Evolutionary conservation across 805 yeast genomes (phyloP).

Genomic region (Lipomyces sp.): DNA sequence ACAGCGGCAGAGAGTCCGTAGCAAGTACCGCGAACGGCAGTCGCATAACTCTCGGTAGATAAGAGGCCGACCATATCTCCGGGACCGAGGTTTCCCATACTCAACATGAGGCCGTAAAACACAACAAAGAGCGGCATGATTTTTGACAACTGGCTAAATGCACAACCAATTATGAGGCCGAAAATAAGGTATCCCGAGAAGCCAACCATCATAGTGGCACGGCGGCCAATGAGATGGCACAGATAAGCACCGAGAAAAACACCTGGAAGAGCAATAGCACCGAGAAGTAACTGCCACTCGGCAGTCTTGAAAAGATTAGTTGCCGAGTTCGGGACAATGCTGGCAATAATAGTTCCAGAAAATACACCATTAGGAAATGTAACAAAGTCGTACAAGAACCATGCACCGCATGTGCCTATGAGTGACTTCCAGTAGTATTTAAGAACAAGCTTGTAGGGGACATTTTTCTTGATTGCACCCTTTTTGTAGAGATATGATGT

Average conservation of each 20-base stretch:
- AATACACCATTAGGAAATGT: constrained; percentile 80
- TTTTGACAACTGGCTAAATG: constrained; percentile 59
- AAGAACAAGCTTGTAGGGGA: constrained; percentile 63
- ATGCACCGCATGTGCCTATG: constrained; percentile 71
- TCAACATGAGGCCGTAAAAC: constrained; percentile 74
- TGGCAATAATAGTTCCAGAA: constrained; percentile 62
- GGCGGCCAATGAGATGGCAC: constrained; percentile 70
- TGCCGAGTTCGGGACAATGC: constrained; percentile 51
- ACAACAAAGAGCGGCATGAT: constrained; percentile 69
- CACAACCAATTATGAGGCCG: constrained; percentile 50
- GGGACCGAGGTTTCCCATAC: constrained; percentile 76
- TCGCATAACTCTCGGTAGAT: constrained; percentile 71
- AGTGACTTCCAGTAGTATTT: constrained; percentile 71
- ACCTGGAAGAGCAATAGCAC: constrained; percentile 73
- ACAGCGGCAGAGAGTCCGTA: constrained; percentile 79
- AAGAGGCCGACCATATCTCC: constrained; percentile 75
- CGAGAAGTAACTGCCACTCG: constrained; percentile 74
- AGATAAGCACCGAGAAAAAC: constrained; percentile 69
- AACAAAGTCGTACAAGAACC: constrained; percentile 83
- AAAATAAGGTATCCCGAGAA: constrained; percentile 71
- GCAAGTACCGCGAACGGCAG: constrained; percentile 75
- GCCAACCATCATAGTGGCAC: constrained; percentile 71
- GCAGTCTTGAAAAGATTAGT: constrained; percentile 60
- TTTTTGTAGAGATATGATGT: constrained; percentile 67
- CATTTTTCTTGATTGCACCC: constrained; percentile 62